Percentiles rank a stretch among this genome's conserved stretches.
Evolutionary conservation across 2,329 filamentous ascomycete species (phyloP).

Genomic region (Penicillium sp.): DNA sequence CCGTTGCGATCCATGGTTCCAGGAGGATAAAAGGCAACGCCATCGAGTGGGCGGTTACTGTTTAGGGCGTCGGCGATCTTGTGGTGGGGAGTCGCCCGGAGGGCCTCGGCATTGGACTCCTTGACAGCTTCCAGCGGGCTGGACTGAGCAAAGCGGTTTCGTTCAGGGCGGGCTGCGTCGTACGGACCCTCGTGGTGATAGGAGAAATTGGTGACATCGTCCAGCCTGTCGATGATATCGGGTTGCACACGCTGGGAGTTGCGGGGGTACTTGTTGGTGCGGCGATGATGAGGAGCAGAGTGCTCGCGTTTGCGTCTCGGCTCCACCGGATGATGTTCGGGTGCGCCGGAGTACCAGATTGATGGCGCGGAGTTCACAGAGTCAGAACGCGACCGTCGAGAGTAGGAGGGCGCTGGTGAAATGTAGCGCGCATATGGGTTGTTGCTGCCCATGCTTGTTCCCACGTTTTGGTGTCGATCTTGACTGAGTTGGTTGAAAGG

Average conservation of each 20-base stretch:
- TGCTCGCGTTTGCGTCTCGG: constrained; percentile 21
- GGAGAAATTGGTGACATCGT: constrained; percentile 60
- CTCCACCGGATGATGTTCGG: constrained; percentile 30
- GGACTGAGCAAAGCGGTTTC: constrained; percentile 63
- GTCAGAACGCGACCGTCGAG: constrained; percentile 22
- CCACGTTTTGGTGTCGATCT: constrained; percentile 9
- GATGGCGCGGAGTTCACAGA: constrained; percentile 25
- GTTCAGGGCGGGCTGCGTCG: constrained; percentile 73
- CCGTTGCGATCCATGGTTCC: constrained; percentile 69
- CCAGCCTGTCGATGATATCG: constrained; percentile 79
- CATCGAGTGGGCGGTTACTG: constrained; percentile 76
- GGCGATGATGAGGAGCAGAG: constrained; percentile 19
- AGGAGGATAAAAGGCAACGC: constrained; percentile 72
- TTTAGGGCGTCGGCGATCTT: constrained; percentile 72
- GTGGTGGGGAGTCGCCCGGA: constrained; percentile 77
- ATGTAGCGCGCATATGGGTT: constrained; percentile 32
- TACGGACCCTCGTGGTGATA: constrained; percentile 93
- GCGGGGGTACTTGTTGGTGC: constrained; percentile 19
- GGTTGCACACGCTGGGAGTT: constrained; percentile 53
- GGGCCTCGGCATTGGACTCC: constrained; percentile 70
- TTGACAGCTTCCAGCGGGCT: constrained; percentile 76
- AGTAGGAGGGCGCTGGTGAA: constrained; percentile 25
- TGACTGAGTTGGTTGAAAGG: constrained; percentile 17
- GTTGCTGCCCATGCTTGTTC: constrained; percentile 17
- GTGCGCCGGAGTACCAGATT: constrained; percentile 25